Evolutionary conservation across 805 yeast species (phyloP).

Genomic region (Martiniozyma abietophila): DNA sequence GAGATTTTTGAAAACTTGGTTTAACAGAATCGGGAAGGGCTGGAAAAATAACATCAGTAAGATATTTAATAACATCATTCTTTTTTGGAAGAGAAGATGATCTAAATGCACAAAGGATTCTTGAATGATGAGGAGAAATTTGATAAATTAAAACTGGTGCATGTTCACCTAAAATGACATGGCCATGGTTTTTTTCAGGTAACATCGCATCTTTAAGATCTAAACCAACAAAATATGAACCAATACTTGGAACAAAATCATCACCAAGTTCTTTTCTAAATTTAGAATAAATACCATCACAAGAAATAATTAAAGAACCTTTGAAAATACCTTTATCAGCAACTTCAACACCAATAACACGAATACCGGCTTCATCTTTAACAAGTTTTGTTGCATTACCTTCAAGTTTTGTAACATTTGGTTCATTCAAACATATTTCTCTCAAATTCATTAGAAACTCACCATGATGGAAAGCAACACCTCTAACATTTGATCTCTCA

Average conservation of each 20-base stretch:
- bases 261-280: slow-evolving; percentile 67
- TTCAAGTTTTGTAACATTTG: slow-evolving; percentile 68
- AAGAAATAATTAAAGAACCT: slow-evolving; percentile 62
- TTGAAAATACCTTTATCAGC: slow-evolving; percentile 36
- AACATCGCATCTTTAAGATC: slow-evolving; percentile 64
- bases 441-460: slow-evolving; percentile 73
- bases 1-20: slow-evolving; percentile 62
- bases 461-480: slow-evolving; percentile 92
- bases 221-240: slow-evolving; percentile 83
- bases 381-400: slow-evolving; percentile 72
- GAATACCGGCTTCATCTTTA: slow-evolving; percentile 37
- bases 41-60: slow-evolving; percentile 53
- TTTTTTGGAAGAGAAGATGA: slow-evolving; percentile 64
- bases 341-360: slow-evolving; percentile 70
- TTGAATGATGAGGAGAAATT: slow-evolving; percentile 70
- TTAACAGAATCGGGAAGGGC: slow-evolving; percentile 53
- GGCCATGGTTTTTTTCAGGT: slow-evolving; percentile 74
- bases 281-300: slow-evolving; percentile 93
- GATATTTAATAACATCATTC: slow-evolving; percentile 45
- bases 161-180: slow-evolving; percentile 78
- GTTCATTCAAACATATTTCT: slow-evolving; percentile 53
- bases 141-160: slow-evolving; percentile 88
- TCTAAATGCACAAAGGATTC: slow-evolving; percentile 83
- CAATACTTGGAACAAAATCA: slow-evolving; percentile 56
- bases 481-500: slow-evolving; percentile 46